Evolutionary conservation across 495 filamentous ascomycete genomes (phyloP), one percentile per base, ranked within the genome.

Genomic region (Aspergillus egyptiacus): DNA sequence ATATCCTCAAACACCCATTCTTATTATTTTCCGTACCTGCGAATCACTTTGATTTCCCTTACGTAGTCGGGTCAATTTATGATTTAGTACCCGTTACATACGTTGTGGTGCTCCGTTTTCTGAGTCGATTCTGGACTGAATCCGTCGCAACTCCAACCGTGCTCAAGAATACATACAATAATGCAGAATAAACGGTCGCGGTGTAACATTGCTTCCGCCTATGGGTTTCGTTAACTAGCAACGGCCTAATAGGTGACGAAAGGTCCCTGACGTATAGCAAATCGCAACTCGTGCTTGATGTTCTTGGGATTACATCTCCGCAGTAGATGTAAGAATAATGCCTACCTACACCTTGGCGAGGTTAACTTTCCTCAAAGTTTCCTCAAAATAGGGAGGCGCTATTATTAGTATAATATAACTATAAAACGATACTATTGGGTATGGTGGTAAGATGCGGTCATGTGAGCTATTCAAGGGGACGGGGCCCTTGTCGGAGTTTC

Each of bases 81-180:
- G n/a, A n/a, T n/a, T n/a, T n/a, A 27, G 24, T 27, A 27, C 24
- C n/a, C n/a, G n/a, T n/a, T n/a, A n/a, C n/a, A n/a, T n/a, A n/a
- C n/a, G n/a, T n/a, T n/a, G n/a, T n/a, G n/a, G n/a, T 34, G 14
- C 32, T 15, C 6, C 32, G 6, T 6, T 5, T n/a, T 10, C 10
- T 10, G 25, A 34, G 32, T 15, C 14, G 32, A 13, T 6, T n/a
- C 32, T 34, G 32, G 4, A 34, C 14, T 13, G 23, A n/a, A 1
- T 19, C 18, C 8, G 15, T 20, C 7, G 7, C 20, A 39, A 14
- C 40, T 32, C 40, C 40, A 43, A 31, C 27, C 41, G 28, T 31
- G 41, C 28, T 44, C 28, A 44, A 33, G 41, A 33, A 44, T 44
- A 43, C 40, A 31, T 43, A 44, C 41, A 44, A n/a, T n/a, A n/a